Evolutionary conservation across 108 stramenopile genomes (phyloP).

Genomic region (Skeletonema costatum): DNA sequence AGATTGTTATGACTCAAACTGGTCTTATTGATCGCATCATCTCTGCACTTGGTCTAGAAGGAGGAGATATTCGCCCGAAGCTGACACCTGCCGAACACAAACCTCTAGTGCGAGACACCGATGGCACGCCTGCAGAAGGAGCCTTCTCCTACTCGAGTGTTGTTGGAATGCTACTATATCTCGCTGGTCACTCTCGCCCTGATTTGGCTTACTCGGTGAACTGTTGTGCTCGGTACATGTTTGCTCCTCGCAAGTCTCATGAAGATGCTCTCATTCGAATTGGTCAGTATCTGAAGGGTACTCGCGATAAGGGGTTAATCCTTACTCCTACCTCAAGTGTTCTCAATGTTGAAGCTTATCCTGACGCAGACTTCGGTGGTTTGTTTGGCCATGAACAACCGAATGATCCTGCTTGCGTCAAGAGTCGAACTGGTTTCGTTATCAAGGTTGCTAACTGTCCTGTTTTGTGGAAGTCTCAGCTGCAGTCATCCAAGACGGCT

Average conservation of each 20-base stretch:
- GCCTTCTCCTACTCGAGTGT: conserved; percentile 25
- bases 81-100: background rate
- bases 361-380: conserved; percentile 50
- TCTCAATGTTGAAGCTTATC: conserved; percentile 40
- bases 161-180: conserved; percentile 59
- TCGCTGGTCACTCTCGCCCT: conserved; percentile 39
- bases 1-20: conserved; percentile 30
- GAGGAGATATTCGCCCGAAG: background rate
- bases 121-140: conserved; percentile 43
- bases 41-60: conserved; percentile 38
- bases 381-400: conserved; percentile 20
- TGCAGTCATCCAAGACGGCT: conserved; percentile 48
- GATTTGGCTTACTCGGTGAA: conserved; percentile 48
- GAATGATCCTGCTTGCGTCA: conserved; percentile 25
- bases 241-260: conserved; percentile 37
- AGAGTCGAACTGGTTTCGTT: conserved; percentile 46
- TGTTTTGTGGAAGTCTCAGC: conserved; percentile 39
- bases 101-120: no score
- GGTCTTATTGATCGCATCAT: conserved; percentile 58
- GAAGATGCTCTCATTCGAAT: conserved; percentile 47
- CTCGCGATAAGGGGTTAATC: conserved; percentile 33
- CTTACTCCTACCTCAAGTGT: background rate
- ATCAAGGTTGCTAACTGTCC: conserved; percentile 29
- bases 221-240: conserved; percentile 35
- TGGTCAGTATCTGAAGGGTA: conserved; percentile 41